Conservation (phyloP, 2,329 filamentous ascomycete genomes). For the Penicillium brevicompactum region DNA sequence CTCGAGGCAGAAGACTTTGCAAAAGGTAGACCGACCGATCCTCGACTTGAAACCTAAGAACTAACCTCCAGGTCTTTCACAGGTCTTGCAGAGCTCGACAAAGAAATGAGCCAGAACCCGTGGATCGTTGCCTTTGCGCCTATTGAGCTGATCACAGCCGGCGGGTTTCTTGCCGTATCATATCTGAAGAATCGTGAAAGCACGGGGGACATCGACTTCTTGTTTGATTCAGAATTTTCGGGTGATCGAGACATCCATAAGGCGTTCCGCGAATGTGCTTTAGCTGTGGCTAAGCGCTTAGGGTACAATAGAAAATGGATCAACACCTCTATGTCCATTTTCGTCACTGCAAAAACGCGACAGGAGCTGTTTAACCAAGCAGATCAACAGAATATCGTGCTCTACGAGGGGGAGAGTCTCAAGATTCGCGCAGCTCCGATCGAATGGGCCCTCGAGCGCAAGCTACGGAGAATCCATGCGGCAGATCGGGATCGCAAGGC, state of each 20-base stretch:
- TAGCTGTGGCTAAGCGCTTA: conserved; percentile 23
- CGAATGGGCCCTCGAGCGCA: conserved; percentile 40
- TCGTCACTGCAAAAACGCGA: conserved; percentile 27
- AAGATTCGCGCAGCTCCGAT: conserved; percentile 35
- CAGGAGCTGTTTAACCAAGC: conserved; percentile 31
- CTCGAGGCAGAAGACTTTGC: too few relatives aligned
- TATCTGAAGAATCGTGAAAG: conserved; percentile 34
- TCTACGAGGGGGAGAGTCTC: conserved; percentile 32
- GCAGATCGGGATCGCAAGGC: conserved; percentile 24
- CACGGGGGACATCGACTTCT: conserved; percentile 36
- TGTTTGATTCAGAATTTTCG: conserved; percentile 37
- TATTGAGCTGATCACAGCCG: conserved; percentile 33
- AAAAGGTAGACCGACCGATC: too few relatives aligned
- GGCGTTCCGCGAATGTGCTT: conserved; percentile 29
- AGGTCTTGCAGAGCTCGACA: conserved; percentile 35
- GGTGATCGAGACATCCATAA: conserved; percentile 33
- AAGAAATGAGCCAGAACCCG: conserved; percentile 31
- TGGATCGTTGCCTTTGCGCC: conserved; percentile 37
- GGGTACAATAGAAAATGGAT: conserved; percentile 30
- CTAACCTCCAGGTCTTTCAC: too few relatives aligned
- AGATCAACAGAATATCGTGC: conserved; percentile 33
- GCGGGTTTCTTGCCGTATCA: conserved; percentile 34
- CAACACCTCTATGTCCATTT: conserved; percentile 36
- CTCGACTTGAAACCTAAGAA: too few relatives aligned
- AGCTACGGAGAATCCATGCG: conserved; percentile 33